phyloP scores from a whole-genome alignment of 2,329 filamentous ascomycete genomes.

The Paecilomyces fulvus region DNA sequence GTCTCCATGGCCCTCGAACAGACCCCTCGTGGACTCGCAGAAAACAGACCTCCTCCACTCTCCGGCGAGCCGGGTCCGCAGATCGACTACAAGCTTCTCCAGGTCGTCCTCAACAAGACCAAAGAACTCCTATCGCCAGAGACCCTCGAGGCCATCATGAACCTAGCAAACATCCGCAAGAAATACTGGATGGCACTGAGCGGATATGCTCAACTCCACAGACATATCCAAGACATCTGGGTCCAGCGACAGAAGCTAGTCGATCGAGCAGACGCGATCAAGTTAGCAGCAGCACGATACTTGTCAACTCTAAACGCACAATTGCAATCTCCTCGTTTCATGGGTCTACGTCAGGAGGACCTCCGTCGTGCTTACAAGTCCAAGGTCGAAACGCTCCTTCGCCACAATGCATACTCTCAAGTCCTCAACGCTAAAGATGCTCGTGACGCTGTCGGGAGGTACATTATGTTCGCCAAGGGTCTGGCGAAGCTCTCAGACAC shows the following conservation, averaged over 20 bases:
- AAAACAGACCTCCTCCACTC: not conserved
- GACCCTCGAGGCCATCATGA: not conserved
- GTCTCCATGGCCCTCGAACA: conserved; percentile 2
- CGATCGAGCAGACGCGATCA: not conserved
- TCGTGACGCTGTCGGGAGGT: not conserved
- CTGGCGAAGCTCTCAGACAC: not conserved
- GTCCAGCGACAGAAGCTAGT: not conserved
- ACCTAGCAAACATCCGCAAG: not conserved
- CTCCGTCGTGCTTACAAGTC: not conserved
- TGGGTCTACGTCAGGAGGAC: not conserved
- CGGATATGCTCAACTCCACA: not conserved
- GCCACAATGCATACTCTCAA: not conserved
- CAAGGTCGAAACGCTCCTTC: not conserved
- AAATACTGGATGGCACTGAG: not conserved
- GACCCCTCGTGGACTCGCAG: not conserved
- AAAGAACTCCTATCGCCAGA: not conserved
- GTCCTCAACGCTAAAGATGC: not conserved
- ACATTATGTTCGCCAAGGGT: not conserved
- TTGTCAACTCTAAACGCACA: not conserved
- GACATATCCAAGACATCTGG: not conserved
- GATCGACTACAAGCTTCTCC: conserved; percentile 7
- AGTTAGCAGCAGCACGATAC: not conserved
- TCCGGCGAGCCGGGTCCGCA: conserved; percentile 6
- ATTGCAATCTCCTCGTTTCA: not conserved
- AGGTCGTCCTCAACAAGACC: not conserved